Base-by-base conservation (phyloP, 1,284 basidiomycete species). In the Ceraceosorus bombacis region DNA sequence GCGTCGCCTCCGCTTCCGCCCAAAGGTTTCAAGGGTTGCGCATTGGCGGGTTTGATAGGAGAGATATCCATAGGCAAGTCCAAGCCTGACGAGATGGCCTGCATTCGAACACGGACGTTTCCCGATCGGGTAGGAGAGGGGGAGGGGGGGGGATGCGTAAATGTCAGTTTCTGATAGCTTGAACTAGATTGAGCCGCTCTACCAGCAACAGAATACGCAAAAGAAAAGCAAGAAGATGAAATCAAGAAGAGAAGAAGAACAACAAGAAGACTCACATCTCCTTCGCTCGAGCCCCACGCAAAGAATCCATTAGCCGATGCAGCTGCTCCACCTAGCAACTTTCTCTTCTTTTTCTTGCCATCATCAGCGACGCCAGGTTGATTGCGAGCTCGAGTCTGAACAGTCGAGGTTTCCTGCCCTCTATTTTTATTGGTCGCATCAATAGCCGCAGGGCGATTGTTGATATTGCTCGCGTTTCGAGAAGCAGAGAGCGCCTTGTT, bases 321-420 rank as follows among this genome's bases (percentile, higher is more conserved):
- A 15, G 10, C 43, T 10, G 43, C 43, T 39, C 46, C 15, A 8
- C 54, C n/a, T 5, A 55, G 43, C 37, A 50, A 27, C 2, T 36
- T 48, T 1, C 54, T 43, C 46, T 55, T 55, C 43, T 55, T 55
- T 49, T 55, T 55, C 37, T 40, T 46, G 43, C 9, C 10, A 15
- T 46, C 43, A 4, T 10, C 43, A 15, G 43, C 10, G 10, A 10
- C 43, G 10, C 10, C 43, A 46, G 43, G 27, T 27, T 27, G 27
- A 27, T 27, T 27, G 27, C 27, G 27, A 27, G 27, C 27, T 27
- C 27, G 27, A 3, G 27, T 27, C 27, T 27, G 27, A 27, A 27
- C 27, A 27, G 27, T 27, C 27, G 3, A 27, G 3, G 3, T 27
- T 27, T 27, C 27, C 27, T 27, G 27, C 27, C 27, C 27, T 27